These are phyloP conservation scores for Lasiosphaeria hispida DNA, from an alignment of 495 filamentous ascomycete species.

Conservation along the genomic window DNA sequence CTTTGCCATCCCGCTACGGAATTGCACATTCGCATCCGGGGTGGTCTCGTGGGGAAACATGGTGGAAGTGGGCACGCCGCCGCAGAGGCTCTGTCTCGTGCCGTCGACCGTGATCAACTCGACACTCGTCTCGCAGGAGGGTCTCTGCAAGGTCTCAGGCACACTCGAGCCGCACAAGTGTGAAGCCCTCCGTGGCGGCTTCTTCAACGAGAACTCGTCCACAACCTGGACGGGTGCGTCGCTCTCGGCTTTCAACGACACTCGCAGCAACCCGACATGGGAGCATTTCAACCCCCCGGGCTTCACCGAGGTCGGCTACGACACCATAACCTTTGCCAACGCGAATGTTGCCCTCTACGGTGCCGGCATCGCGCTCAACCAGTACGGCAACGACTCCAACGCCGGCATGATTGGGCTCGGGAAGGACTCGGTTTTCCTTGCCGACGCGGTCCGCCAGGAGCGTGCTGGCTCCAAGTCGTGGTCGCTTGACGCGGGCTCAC, in stretches of 20 bases:
- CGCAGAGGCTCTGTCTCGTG: conserved; percentile 8
- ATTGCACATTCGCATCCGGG: conserved; percentile 9
- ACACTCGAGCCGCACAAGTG: conserved; percentile 7
- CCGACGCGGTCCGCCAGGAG: conserved; percentile 2
- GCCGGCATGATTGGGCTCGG: conserved; percentile 15
- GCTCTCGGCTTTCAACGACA: conserved; percentile 6
- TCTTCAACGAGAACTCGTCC: conserved; percentile 13
- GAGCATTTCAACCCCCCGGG: conserved; percentile 15
- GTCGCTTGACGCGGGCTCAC: conserved; percentile 16
- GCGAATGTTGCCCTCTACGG: conserved; percentile 8
- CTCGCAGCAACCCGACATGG: conserved; percentile 14
- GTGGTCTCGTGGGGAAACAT: conserved; percentile 7
- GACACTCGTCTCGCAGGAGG: conserved; percentile 11
- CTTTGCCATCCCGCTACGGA: conserved; percentile 3
- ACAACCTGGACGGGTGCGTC: not conserved
- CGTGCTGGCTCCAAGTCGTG: conserved; percentile 8
- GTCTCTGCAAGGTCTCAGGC: conserved; percentile 4
- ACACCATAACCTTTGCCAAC: conserved; percentile 9
- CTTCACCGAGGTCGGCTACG: conserved; percentile 14
- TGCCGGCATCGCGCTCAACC: conserved; percentile 15
- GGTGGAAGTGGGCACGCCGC: conserved; percentile 9
- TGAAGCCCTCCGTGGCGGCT: conserved; percentile 10
- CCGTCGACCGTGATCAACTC: conserved; percentile 15
- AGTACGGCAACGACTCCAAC: conserved; percentile 17
- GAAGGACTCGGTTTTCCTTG: conserved; percentile 14